Conservation (phyloP, 306 rosid species). For the Prinsepia uniflora region DNA sequence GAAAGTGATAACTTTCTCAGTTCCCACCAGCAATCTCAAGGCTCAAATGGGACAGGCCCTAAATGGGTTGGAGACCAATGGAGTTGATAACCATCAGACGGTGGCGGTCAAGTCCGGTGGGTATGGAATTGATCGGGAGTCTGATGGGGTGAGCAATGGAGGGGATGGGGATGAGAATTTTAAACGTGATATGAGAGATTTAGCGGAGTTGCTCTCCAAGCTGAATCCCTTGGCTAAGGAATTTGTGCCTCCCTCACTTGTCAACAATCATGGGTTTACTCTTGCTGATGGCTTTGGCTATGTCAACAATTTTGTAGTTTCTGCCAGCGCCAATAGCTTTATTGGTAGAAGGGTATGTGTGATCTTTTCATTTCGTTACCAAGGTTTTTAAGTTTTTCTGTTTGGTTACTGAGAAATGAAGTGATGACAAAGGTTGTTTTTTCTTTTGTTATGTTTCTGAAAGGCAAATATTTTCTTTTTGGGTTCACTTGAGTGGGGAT, state of each 20-base stretch:
- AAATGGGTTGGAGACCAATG: slow-evolving; percentile 57
- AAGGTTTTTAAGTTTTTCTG: neutral
- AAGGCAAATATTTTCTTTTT: neutral
- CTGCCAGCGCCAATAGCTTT: slow-evolving; percentile 47
- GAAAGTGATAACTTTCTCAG: slow-evolving; percentile 32
- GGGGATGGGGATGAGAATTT: slow-evolving; percentile 48
- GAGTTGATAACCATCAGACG: slow-evolving; percentile 46
- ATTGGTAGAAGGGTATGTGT: slow-evolving; percentile 55
- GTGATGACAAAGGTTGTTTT: slow-evolving; percentile 1
- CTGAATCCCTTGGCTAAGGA: slow-evolving; percentile 98
- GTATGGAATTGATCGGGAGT: slow-evolving; percentile 40
- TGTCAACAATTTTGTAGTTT: slow-evolving; percentile 44
- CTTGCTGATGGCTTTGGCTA: slow-evolving; percentile 55
- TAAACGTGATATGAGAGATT: slow-evolving; percentile 84
- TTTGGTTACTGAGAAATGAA: slow-evolving; percentile 16
- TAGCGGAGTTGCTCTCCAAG: slow-evolving; percentile 87
- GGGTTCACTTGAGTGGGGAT: neutral
- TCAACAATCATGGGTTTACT: slow-evolving; percentile 49
- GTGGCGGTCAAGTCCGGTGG: slow-evolving; percentile 46
- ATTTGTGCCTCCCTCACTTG: slow-evolving; percentile 77
- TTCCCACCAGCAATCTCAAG: slow-evolving; percentile 43
- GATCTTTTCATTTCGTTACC: neutral
- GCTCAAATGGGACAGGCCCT: slow-evolving; percentile 58
- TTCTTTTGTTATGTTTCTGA: slow-evolving; percentile 10
- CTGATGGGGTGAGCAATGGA: slow-evolving; percentile 44